Percentiles rank a stretch among this genome's conserved stretches.
These are phyloP conservation scores for Leishmania mexicana DNA, from an alignment of 208 protist species.

Conservation along the genomic window DNA sequence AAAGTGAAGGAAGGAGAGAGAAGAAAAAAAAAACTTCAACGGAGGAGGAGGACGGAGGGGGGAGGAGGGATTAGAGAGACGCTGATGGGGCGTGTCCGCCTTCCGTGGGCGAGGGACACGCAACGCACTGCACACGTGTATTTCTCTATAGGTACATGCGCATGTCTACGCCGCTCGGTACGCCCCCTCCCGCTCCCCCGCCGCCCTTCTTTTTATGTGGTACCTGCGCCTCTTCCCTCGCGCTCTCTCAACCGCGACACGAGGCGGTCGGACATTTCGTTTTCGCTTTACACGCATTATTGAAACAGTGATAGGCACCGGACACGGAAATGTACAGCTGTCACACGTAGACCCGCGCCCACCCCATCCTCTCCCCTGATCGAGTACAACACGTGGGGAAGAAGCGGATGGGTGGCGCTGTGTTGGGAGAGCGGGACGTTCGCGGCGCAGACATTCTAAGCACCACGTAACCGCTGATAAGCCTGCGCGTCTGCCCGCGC, in stretches of 20 bases:
- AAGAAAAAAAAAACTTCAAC: background rate
- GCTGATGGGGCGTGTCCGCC: background rate
- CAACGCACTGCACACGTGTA: background rate
- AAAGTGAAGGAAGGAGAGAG: background rate
- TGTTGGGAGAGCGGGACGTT: background rate
- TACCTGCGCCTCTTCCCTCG: too few species aligned
- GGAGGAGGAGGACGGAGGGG: background rate
- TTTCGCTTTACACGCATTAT: background rate
- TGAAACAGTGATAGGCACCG: background rate
- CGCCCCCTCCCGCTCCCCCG: too few species aligned
- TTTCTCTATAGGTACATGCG: background rate
- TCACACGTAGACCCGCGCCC: background rate
- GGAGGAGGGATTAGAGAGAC: background rate
- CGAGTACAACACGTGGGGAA: background rate
- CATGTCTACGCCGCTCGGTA: background rate
- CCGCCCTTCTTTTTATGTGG: too few species aligned
- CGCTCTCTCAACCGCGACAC: background rate
- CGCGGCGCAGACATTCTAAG: background rate
- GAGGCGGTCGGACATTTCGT: background rate
- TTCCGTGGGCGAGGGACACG: background rate
- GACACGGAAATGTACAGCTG: background rate
- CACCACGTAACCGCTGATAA: background rate
- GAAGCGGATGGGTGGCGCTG: background rate
- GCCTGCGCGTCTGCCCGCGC: background rate
- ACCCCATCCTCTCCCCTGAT: background rate